A percentile compares a stretch with the other conserved stretches of the same genome.
phyloP scores from a whole-genome alignment of 805 yeast species.

The Yarrowia sp. region DNA sequence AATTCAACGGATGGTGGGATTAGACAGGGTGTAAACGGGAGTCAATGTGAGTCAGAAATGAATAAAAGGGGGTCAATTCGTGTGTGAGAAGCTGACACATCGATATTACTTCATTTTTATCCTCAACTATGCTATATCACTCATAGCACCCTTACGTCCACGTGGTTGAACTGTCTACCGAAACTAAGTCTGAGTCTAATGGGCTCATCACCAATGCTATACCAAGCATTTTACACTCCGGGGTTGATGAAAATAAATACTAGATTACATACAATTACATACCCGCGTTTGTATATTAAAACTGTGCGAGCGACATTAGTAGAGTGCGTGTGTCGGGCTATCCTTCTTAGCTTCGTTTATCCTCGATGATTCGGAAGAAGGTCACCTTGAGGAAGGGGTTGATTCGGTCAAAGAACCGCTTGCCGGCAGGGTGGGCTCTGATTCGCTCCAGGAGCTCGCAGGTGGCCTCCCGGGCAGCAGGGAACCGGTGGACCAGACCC shows the following conservation, averaged over 20 bases:
- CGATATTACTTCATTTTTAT: no score
- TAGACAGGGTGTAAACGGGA: neutral
- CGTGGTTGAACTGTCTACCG: no score
- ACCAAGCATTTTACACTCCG: no score
- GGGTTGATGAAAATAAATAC: slow-evolving; percentile 16
- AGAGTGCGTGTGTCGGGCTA: neutral
- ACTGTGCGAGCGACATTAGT: slow-evolving; percentile 14
- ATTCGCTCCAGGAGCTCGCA: slow-evolving; percentile 45
- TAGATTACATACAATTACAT: slow-evolving; percentile 34
- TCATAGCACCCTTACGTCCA: no score
- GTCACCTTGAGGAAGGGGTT: slow-evolving; percentile 46
- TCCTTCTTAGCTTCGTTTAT: slow-evolving; percentile 23
- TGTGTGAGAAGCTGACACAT: no score
- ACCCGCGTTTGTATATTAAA: slow-evolving; percentile 12
- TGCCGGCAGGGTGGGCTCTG: slow-evolving; percentile 47
- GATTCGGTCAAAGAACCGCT: slow-evolving; percentile 44
- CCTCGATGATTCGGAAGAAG: slow-evolving; percentile 41
- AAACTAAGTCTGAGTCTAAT: no score
- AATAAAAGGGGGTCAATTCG: neutral
- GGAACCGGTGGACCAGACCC: slow-evolving; percentile 49
- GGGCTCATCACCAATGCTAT: no score
- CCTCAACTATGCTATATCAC: no score
- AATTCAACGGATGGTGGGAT: no score
- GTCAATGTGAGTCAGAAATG: neutral
- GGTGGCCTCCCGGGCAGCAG: slow-evolving; percentile 44